Evolutionary conservation across 2,329 filamentous ascomycete genomes (phyloP).

Genomic region (Diaporthe sp.): DNA sequence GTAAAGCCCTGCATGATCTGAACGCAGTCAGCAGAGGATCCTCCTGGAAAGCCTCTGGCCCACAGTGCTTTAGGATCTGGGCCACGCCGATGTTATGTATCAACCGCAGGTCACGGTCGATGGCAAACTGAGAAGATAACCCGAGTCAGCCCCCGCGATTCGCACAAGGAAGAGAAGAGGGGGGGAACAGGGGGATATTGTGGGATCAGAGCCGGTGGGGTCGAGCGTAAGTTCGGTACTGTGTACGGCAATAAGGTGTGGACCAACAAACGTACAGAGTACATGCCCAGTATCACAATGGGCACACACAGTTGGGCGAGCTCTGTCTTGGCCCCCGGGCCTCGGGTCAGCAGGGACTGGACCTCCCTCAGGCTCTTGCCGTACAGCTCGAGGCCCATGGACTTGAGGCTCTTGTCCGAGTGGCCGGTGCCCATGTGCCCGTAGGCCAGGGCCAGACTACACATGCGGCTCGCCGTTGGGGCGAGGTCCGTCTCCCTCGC

Average conservation of each 20-base stretch:
- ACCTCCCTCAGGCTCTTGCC: slow-evolving; percentile 38
- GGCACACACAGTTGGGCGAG: slow-evolving; percentile 39
- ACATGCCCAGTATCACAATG: slow-evolving; percentile 40
- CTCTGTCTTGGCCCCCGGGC: slow-evolving; percentile 18
- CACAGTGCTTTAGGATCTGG: slow-evolving; percentile 47
- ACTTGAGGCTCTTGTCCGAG: slow-evolving; percentile 35
- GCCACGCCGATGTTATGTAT: slow-evolving; percentile 47
- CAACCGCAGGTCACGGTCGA: slow-evolving; percentile 46
- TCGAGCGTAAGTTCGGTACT: not conserved
- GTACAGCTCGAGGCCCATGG: slow-evolving; percentile 40
- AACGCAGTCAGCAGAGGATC: slow-evolving; percentile 45
- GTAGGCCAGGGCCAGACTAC: slow-evolving; percentile 41
- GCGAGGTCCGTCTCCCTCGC: slow-evolving; percentile 41
- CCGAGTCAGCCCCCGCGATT: slow-evolving; percentile 15
- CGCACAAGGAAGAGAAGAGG: not conserved
- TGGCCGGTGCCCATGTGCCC: slow-evolving; percentile 40
- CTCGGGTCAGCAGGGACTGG: slow-evolving; percentile 35
- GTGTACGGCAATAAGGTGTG: not conserved
- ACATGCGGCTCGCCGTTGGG: slow-evolving; percentile 42
- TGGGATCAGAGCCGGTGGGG: slow-evolving; percentile 8
- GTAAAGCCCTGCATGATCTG: slow-evolving; percentile 45
- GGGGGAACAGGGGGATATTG: slow-evolving; percentile 24
- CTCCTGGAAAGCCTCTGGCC: slow-evolving; percentile 45
- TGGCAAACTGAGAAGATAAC: slow-evolving; percentile 39
- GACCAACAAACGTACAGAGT: slow-evolving; percentile 38